These are phyloP conservation scores for Wickerhamomyces pijperi DNA, from an alignment of 805 yeast genomes.

Conservation along the genomic window DNA sequence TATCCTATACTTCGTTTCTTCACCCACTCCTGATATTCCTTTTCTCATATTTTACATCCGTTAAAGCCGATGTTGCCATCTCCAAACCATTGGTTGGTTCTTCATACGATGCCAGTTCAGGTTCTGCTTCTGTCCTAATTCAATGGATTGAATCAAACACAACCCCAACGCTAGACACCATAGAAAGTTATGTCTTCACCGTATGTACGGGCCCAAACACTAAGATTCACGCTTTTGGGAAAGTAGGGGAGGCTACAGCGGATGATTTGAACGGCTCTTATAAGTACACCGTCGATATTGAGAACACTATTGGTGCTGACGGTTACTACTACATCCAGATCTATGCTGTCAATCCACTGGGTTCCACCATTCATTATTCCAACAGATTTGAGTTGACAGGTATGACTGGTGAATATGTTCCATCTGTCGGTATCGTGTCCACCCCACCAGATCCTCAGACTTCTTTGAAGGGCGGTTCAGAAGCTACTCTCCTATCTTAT, in stretches of 20 bases:
- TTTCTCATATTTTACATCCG: background rate
- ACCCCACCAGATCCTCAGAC: conserved; percentile 30
- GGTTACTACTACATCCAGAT: conserved; percentile 74
- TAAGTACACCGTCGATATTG: conserved; percentile 30
- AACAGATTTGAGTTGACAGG: conserved; percentile 53
- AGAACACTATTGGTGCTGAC: conserved; percentile 35
- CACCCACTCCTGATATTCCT: background rate
- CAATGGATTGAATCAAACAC: conserved; percentile 50
- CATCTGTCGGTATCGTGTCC: conserved; percentile 31
- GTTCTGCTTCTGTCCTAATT: conserved; percentile 19
- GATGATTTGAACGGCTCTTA: conserved; percentile 20
- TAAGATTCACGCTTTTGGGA: conserved; percentile 30
- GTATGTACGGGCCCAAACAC: conserved; percentile 64
- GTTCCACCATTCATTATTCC: conserved; percentile 54
- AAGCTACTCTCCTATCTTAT: conserved; percentile 25
- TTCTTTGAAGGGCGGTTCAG: conserved; percentile 21
- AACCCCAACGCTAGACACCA: conserved; percentile 33
- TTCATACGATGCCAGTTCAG: conserved; percentile 14
- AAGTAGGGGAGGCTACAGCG: conserved; percentile 20
- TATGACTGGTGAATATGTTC: conserved; percentile 51
- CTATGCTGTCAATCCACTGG: conserved; percentile 30
- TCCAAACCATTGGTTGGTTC: conserved; percentile 15
- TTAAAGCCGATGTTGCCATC: conserved; percentile 17
- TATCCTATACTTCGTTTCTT: conserved; percentile 1
- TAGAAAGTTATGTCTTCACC: conserved; percentile 34